These are phyloP conservation scores for Camelina hispida DNA, from an alignment of 345 rosid genomes.

Conservation along the genomic window DNA sequence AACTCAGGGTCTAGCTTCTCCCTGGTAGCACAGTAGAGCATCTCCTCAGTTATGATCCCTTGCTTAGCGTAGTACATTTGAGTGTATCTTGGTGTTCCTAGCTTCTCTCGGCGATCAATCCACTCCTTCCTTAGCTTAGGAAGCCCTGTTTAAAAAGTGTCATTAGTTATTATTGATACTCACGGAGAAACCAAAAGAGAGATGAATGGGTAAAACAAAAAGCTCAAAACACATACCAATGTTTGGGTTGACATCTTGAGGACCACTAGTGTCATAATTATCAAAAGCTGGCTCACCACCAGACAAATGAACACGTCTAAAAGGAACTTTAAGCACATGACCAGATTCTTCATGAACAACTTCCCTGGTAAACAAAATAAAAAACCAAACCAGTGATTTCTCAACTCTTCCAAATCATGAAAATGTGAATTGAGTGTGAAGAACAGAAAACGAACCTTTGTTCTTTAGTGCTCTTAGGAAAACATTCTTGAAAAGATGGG, in stretches of 20 bases:
- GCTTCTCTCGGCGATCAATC: constrained; percentile 81
- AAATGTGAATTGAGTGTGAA: neutral
- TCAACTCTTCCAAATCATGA: neutral
- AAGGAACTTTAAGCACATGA: constrained; percentile 88
- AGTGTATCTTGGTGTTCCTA: constrained; percentile 80
- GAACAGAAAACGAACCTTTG: constrained; percentile 45
- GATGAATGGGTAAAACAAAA: neutral
- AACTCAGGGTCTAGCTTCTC: constrained; percentile 98
- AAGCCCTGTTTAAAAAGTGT: constrained; percentile 66
- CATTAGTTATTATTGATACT: neutral
- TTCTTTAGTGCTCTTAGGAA: constrained; percentile 92
- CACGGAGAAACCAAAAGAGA: neutral
- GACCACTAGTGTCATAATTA: constrained; percentile 96
- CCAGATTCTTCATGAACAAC: constrained; percentile 82
- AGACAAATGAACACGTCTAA: constrained; percentile 78
- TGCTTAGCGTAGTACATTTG: constrained; percentile 99
- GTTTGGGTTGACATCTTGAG: constrained; percentile 79
- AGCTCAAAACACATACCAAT: constrained; percentile 52
- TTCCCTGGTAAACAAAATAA: constrained; percentile 54
- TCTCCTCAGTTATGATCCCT: constrained; percentile 94
- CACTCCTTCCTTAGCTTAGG: constrained; percentile 86
- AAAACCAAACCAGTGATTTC: constrained; percentile 19
- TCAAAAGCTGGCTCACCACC: constrained; percentile 90
- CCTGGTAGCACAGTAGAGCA: constrained; percentile 87
- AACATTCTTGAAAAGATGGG: constrained; percentile 90